phyloP scores from a whole-genome alignment of 345 rosid genomes.

The Eucalyptus cloeziana region DNA sequence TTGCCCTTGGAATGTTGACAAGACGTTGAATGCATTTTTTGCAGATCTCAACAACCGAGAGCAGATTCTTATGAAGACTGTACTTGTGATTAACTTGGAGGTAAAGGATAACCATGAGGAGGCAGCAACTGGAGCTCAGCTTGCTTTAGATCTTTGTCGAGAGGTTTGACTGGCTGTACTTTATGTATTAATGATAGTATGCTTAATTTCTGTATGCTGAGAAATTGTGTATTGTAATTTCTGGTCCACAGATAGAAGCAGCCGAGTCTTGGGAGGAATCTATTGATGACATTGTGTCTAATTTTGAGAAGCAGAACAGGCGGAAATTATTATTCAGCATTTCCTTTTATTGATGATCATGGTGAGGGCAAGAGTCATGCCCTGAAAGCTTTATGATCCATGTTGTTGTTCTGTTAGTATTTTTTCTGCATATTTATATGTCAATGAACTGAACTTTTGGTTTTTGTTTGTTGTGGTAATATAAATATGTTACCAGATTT shows the following conservation, averaged over 20 bases:
- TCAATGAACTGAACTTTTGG: neutral
- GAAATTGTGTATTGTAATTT: neutral
- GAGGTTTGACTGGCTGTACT: conserved; percentile 20
- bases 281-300: conserved; percentile 55
- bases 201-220: neutral
- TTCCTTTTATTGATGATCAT: conserved; percentile 53
- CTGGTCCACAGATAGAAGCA: conserved; percentile 51
- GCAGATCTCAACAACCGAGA: conserved; percentile 87
- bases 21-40: neutral
- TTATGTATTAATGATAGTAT: neutral
- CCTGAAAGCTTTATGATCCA: neutral
- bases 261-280: conserved; percentile 85
- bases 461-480: neutral
- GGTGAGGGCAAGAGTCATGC: neutral
- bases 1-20: neutral
- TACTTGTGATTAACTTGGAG: conserved; percentile 84
- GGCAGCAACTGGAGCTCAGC: conserved; percentile 86
- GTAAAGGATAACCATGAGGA: conserved; percentile 98
- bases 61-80: conserved; percentile 53
- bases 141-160: conserved; percentile 77
- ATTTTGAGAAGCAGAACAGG: conserved; percentile 67
- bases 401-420: neutral
- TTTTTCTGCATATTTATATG: neutral
- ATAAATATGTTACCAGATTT: neutral
- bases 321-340: conserved; percentile 66